Conservation (phyloP, 768 basidiomycete genomes). For the Lentinula raphanica region DNA sequence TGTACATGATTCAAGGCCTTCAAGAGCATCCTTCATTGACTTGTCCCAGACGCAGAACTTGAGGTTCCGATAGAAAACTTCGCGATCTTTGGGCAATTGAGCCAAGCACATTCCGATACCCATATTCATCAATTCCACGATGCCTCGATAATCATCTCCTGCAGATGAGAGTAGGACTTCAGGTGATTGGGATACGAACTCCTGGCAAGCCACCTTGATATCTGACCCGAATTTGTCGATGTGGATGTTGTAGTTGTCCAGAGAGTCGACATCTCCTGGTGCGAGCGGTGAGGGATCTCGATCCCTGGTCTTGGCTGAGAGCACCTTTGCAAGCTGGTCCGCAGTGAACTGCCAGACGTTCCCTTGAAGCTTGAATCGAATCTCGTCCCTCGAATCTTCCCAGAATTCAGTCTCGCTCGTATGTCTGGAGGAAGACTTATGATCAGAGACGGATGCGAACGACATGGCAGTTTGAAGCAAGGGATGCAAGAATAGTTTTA, state of each 20-base stretch:
- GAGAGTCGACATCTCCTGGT: neutral
- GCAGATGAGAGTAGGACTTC: neutral
- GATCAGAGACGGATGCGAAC: too few relatives aligned
- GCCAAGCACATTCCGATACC: neutral
- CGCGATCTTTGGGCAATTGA: neutral
- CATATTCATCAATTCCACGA: neutral
- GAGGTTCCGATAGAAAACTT: neutral
- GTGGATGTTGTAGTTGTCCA: constrained; percentile 5
- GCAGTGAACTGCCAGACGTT: too few relatives aligned
- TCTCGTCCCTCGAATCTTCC: too few relatives aligned
- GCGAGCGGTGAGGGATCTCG: too few relatives aligned
- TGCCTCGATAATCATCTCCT: neutral
- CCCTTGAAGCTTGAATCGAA: too few relatives aligned
- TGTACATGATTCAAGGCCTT: neutral
- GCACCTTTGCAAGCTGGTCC: too few relatives aligned
- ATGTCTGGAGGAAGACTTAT: too few relatives aligned
- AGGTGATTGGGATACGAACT: neutral
- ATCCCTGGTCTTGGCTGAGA: too few relatives aligned
- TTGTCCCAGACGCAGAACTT: neutral
- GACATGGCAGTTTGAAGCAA: too few relatives aligned
- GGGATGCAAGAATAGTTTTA: too few relatives aligned
- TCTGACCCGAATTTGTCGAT: constrained; percentile 1
- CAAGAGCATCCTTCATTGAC: neutral
- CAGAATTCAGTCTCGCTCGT: too few relatives aligned
- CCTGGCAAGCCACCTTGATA: neutral